Base-by-base conservation (phyloP, 345 rosid species). In the Syzygium grande region DNA sequence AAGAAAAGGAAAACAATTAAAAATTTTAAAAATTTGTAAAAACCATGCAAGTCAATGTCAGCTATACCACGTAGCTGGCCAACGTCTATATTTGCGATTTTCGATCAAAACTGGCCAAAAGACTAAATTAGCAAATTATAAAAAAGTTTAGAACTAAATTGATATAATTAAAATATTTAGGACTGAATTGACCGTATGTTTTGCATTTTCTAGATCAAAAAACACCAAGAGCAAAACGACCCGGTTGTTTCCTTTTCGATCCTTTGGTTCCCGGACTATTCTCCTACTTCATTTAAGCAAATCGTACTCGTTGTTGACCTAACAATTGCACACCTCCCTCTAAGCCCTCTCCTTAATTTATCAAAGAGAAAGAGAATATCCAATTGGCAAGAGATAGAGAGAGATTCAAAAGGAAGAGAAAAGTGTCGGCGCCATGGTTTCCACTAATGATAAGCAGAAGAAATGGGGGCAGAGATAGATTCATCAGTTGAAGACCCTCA, bases 21-120 rank as follows among this genome's bases (percentile, higher is more conserved):
- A 5, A 30, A 65, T 38, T 38, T 38, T 41, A 65, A 30, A 7
- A 4, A 8, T 0, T 29, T 41, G 43, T 41, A 30, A 16, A 65
- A 41, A 41, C 43, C 6, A 6, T 41, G 43, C 43, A 41, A 65
- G 15, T 11, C 7, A 1, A 29, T 4, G 5, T 63, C 0, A 14
- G 2, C 29, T 0, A 0, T 15, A 5, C 3, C 1, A 30, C 9
- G 3, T 1, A 65, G 11, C 15, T 1, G 2, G 0, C 0, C 1
- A 9, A 8, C 0, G 0, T 65, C 0, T 0, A 16, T 3, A 2
- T 7, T 1, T 4, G 0, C 8, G 8, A 63, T 7, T 63, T 7
- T 63, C 1, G 1, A 16, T 65, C 3, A 65, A 30, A 30, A 2
- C 30, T 16, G 0, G 17, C 17, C 3, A 0, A 65, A 65, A 30